Conservation (phyloP, 257 asterid genomes). For the Gentiana straminea region DNA sequence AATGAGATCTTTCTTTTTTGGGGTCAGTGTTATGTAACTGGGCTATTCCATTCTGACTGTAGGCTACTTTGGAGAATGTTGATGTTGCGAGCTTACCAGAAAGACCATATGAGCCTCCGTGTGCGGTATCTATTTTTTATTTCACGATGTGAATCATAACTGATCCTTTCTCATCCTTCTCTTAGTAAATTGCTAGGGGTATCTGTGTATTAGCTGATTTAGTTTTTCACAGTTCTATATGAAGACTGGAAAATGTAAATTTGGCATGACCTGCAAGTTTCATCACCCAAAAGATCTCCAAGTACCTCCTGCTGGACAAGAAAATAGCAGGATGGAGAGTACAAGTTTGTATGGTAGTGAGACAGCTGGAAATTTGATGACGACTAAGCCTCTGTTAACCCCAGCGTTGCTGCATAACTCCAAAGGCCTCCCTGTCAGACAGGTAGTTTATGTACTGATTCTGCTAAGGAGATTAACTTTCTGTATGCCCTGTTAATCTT, state of each 20-base stretch:
- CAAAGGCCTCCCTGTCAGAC: conserved; percentile 95
- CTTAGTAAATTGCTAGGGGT: background rate
- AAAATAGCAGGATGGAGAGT: conserved; percentile 28
- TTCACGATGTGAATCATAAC: conserved; percentile 14
- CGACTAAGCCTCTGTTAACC: conserved; percentile 29
- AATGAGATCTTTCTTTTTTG: conserved; percentile 3
- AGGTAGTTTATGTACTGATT: conserved; percentile 31
- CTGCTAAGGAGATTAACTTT: no score
- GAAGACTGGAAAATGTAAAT: conserved; percentile 93
- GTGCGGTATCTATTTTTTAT: conserved; percentile 57
- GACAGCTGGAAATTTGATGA: conserved; percentile 36
- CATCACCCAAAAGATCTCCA: conserved; percentile 86
- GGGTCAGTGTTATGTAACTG: conserved; percentile 1
- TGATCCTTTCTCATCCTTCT: background rate
- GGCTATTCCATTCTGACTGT: conserved; percentile 29
- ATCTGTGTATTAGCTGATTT: conserved; percentile 10
- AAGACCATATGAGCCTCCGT: conserved; percentile 86
- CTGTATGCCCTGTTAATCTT: no score
- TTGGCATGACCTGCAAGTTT: conserved; percentile 82
- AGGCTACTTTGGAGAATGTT: conserved; percentile 49
- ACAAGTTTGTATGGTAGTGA: conserved; percentile 12
- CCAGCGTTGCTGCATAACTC: conserved; percentile 69
- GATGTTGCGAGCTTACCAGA: conserved; percentile 59
- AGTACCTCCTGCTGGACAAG: conserved; percentile 36
- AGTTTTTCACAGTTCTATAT: conserved; percentile 66